Base-by-base conservation (phyloP, 805 yeast species). In the Candida ulmi region DNA sequence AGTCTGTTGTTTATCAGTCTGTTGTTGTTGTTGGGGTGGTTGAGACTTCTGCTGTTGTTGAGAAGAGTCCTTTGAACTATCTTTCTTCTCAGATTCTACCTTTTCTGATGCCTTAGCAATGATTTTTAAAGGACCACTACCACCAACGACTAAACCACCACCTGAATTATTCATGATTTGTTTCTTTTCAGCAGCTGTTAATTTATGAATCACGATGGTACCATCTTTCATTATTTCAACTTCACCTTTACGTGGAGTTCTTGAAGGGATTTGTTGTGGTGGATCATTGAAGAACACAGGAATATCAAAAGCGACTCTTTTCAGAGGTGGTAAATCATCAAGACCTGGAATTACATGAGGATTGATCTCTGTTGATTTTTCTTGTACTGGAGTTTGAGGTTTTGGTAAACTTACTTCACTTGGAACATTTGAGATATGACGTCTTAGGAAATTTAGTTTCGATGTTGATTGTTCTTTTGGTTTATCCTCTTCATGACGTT, bases 251-350 rank as follows among this genome's bases (percentile, higher is more conserved):
- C 84, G 69, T 13, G 97, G 96, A 37, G 70, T 74, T 54, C 95
- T 67, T 2, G 95, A 83, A 2, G 97, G 97, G 42, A 90, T 84
- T 56, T 88, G 96, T 54, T 90, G 97, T 1, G 96, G 95, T 1
- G 97, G 97, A 58, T 90, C 96, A 45, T 74, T 73, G 27, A 73
- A 75, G 52, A 87, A 79, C 13, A 86, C 82, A 27, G 83, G 83
- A 5, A 83, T 68, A 3, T 88, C 87, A 63, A 90, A 90, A 0
- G 82, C 71, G 5, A 88, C 95, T 47, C 86, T 70, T 45, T 76
- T 74, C 55, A 86, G 44, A 7, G 58, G 53, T 37, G 62, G 62
- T 1, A 68, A 33, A 27, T 73, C 41, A 35, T 66, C 71, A 33
- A 69, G 44, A 0, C 75, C 75, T 2, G 75, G 75, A 11, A 59